Evolutionary conservation across 495 filamentous ascomycete species (phyloP).

Genomic region (Daldinia caldariorum): DNA sequence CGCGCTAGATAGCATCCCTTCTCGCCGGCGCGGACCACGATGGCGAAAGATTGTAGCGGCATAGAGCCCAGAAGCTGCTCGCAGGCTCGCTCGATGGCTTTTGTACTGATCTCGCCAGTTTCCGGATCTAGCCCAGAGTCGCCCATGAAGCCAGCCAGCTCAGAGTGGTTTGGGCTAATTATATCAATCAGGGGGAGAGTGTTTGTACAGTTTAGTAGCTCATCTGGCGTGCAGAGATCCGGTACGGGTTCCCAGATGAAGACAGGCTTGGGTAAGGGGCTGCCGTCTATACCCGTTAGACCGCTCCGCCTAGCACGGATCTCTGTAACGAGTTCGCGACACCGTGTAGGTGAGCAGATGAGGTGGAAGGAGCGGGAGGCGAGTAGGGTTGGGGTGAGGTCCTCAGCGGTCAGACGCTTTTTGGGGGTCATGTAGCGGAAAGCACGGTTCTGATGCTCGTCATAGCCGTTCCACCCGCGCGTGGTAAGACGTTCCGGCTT

Average conservation of each 20-base stretch:
- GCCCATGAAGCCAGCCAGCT: slow-evolving; percentile 84
- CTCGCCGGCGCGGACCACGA: slow-evolving; percentile 63
- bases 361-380: slow-evolving; percentile 83
- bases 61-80: slow-evolving; percentile 62
- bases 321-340: slow-evolving; percentile 72
- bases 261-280: slow-evolving; percentile 61
- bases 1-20: slow-evolving; percentile 63
- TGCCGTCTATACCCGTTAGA: slow-evolving; percentile 23
- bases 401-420: slow-evolving; percentile 68
- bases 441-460: slow-evolving; percentile 62
- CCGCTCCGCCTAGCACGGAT: slow-evolving; percentile 63
- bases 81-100: slow-evolving; percentile 61
- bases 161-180: slow-evolving; percentile 87
- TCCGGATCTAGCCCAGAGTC: slow-evolving; percentile 56
- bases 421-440: slow-evolving; percentile 93
- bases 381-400: slow-evolving; percentile 62
- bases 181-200: slow-evolving; percentile 80
- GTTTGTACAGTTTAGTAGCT: slow-evolving; percentile 76
- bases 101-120: slow-evolving; percentile 62
- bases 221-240: slow-evolving; percentile 79
- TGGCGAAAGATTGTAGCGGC: slow-evolving; percentile 64
- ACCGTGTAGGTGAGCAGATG: slow-evolving; percentile 83
- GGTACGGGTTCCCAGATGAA: slow-evolving; percentile 97
- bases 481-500: slow-evolving; percentile 79
- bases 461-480: slow-evolving; percentile 91